Percentiles rank a stretch among this genome's conserved stretches.
phyloP scores from a whole-genome alignment of 2,329 filamentous ascomycete species.

The Venturia effusa region DNA sequence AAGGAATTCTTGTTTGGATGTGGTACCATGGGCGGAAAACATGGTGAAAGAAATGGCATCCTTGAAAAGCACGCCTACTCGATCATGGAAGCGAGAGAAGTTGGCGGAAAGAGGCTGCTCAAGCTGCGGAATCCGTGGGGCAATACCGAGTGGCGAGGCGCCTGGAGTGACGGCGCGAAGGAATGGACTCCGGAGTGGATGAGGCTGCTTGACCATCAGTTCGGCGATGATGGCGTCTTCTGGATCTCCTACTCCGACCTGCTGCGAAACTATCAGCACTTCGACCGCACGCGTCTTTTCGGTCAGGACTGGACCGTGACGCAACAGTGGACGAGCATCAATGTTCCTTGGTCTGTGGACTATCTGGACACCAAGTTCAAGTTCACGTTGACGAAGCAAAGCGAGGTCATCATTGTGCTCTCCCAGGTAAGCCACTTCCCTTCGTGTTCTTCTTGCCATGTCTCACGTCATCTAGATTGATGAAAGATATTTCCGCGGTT shows the following conservation, averaged over 20 bases:
- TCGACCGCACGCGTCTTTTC: conserved; percentile 51
- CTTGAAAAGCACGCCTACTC: conserved; percentile 44
- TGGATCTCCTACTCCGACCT: conserved; percentile 52
- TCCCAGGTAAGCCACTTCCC: conserved; percentile 28
- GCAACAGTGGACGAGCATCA: conserved; percentile 50
- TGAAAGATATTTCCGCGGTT: conserved; percentile 47
- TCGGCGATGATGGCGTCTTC: conserved; percentile 63
- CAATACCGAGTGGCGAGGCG: conserved; percentile 66
- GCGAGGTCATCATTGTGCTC: conserved; percentile 47
- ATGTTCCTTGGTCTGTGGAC: conserved; percentile 49
- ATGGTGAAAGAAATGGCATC: conserved; percentile 42
- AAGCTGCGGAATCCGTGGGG: conserved; percentile 71
- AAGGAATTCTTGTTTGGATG: conserved; percentile 70
- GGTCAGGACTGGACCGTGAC: conserved; percentile 49
- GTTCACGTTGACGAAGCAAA: conserved; percentile 39
- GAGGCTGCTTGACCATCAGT: conserved; percentile 58
- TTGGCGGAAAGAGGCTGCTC: conserved; percentile 50
- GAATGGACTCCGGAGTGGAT: conserved; percentile 79
- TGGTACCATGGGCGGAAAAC: conserved; percentile 52
- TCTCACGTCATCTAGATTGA: conserved; percentile 31
- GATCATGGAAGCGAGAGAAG: conserved; percentile 48
- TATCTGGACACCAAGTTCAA: conserved; percentile 51
- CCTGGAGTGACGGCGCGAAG: conserved; percentile 73
- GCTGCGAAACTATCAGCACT: conserved; percentile 46
- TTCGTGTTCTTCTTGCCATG: neutral